phyloP scores from a whole-genome alignment of 164 flowering plant species.

The Saururus chinensis region DNA sequence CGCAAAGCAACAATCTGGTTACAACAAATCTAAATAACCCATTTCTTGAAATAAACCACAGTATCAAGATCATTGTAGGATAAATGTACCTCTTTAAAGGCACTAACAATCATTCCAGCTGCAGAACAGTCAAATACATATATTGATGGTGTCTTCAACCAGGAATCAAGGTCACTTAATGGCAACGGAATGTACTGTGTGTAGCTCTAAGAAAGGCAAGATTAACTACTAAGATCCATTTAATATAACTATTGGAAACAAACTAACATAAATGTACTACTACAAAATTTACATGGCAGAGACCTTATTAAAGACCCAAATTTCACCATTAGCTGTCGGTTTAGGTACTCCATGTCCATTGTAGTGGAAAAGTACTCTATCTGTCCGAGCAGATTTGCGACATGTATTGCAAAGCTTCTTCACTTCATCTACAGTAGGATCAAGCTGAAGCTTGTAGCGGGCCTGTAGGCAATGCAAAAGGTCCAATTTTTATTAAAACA shows the following conservation, averaged over 20 bases:
- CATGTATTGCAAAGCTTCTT: constrained; percentile 86
- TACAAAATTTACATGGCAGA: neutral
- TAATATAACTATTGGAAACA: constrained; percentile 1
- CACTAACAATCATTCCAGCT: constrained; percentile 84
- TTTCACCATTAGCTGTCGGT: constrained; percentile 93
- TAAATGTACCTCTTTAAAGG: constrained; percentile 64
- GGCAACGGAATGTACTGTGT: constrained; percentile 95
- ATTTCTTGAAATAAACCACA: too few species aligned
- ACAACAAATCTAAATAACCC: too few species aligned
- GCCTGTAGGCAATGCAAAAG: constrained; percentile 39
- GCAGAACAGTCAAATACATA: constrained; percentile 99
- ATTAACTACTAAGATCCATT: neutral
- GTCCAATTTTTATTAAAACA: neutral
- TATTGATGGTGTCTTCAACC: constrained; percentile 93
- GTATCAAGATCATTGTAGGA: neutral
- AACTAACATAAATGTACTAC: neutral
- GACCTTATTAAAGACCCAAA: constrained; percentile 97
- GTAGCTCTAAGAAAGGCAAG: constrained; percentile 46
- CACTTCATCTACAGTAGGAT: constrained; percentile 92
- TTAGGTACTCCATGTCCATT: constrained; percentile 99
- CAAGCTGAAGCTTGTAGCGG: constrained; percentile 68
- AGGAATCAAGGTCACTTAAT: constrained; percentile 84
- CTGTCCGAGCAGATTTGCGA: constrained; percentile 80
- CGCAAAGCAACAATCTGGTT: too few species aligned
- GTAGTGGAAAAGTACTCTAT: constrained; percentile 93